phyloP scores from a whole-genome alignment of 192 early-diverging fungal species.

The Dimargaris cristalligena region DNA sequence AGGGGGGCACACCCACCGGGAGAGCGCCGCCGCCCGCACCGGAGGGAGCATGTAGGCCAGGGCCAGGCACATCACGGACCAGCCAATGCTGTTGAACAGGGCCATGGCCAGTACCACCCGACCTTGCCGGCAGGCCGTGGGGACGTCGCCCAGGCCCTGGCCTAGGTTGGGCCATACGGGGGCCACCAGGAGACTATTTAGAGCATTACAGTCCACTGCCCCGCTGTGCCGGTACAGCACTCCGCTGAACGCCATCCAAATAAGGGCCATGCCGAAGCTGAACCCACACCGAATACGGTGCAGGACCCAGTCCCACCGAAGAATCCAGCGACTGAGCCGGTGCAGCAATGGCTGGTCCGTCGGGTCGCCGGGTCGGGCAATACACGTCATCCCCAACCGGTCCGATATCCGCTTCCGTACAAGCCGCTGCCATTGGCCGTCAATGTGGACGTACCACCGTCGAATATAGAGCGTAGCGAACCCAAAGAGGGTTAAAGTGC shows the following conservation, averaged over 20 bases:
- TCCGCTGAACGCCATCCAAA: not conserved
- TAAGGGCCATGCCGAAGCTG: not conserved
- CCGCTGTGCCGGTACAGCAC: conserved; percentile 7
- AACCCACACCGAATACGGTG: conserved; percentile 3
- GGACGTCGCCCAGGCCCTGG: not conserved
- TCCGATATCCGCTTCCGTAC: not conserved
- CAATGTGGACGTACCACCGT: conserved; percentile 4
- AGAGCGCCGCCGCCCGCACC: not conserved
- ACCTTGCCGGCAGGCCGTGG: conserved; percentile 2
- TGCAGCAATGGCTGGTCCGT: not conserved
- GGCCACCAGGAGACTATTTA: not conserved
- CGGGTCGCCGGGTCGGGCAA: not conserved
- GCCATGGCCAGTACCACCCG: conserved; percentile 3
- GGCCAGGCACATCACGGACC: not conserved
- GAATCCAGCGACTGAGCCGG: not conserved
- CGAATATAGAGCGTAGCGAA: conserved; percentile 3
- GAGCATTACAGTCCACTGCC: not conserved
- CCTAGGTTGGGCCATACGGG: not conserved
- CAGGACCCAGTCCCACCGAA: not conserved
- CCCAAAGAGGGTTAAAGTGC: not conserved
- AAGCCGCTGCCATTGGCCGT: conserved; percentile 7
- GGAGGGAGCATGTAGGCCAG: not conserved
- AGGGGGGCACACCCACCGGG: too few species aligned
- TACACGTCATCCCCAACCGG: conserved; percentile 3
- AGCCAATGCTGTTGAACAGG: not conserved